Evolutionary conservation across 2,329 filamentous ascomycete species (phyloP), one percentile per base, ranked within the genome.

Genomic region (Exutisphaerella laricina): DNA sequence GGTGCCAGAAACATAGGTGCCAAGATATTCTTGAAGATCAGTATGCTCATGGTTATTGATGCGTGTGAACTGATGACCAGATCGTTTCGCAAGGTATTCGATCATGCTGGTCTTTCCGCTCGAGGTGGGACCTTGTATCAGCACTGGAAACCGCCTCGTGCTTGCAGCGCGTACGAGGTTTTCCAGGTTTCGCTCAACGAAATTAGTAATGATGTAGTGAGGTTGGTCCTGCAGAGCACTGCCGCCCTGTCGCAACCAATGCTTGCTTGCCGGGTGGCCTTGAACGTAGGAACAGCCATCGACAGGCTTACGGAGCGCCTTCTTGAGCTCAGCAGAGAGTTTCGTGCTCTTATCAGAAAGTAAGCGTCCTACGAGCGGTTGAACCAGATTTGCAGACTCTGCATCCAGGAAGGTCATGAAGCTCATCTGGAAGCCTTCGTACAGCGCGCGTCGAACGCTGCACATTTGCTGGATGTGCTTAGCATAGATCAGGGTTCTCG

Each of bases 11-110:
- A 95, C 73, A 55, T 98, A 99, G 0, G 88, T 94, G 13, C 92
- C 92, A 4, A 99, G 71, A 58, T 99, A 99, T 62, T 99, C 94
- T 65, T 98, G 92, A 26, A 99, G 71, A 64, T 99, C 92, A 0
- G 92, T 98, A 60, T 98, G 92, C 61, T 99, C 94, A 66, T 99
- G 92, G 56, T 99, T 99, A 69, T 99, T 99, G 72, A 99, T 98
- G 47, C 92, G 81, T 31, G 98, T 88, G 60, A 97, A 98, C 59
- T 86, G 92, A 63, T 99, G 95, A 3, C 94, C 92, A 21, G 88
- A 97, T 42, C 86, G 84, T 59, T 94, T 92, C n/a, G 94, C 90
- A 26, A 99, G 75, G 62, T 95, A 96, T 66, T 97, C 90, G 30
- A 98, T 94, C 92, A 99, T 98, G 66, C 90, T 97, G 0, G 92